Conservation (phyloP, 2,329 filamentous ascomycete genomes). For the Cadophora gregata region DNA sequence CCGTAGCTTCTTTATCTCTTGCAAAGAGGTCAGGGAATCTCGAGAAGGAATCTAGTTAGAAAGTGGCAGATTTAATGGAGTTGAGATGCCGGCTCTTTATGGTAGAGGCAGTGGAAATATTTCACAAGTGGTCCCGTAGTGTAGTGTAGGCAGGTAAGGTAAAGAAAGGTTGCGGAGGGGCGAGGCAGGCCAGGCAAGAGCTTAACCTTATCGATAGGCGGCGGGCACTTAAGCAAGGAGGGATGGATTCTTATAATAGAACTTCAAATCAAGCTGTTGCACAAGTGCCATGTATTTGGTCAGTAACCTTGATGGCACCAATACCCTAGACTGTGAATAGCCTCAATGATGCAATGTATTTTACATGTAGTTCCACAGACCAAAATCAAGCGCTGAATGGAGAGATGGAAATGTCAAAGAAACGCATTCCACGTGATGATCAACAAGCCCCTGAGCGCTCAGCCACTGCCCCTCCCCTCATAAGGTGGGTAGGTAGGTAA, state of each 20-base stretch:
- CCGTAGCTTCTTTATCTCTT: background rate
- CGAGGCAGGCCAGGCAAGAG: constrained; percentile 11
- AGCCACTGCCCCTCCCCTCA: constrained; percentile 25
- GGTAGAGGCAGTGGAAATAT: background rate
- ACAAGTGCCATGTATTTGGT: background rate
- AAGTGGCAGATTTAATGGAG: background rate
- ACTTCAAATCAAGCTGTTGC: background rate
- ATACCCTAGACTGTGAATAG: background rate
- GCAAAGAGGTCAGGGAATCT: background rate
- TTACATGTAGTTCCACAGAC: background rate
- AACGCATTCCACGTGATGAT: constrained; percentile 15
- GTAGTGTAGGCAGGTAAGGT: too few species aligned
- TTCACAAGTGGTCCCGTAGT: too few species aligned
- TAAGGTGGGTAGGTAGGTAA: too few species aligned
- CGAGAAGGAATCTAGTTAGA: background rate
- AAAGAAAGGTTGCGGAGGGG: constrained; percentile 7
- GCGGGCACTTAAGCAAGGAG: background rate
- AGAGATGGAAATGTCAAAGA: too few species aligned
- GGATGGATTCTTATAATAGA: background rate
- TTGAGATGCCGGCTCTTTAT: background rate
- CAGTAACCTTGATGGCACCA: background rate
- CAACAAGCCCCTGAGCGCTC: constrained; percentile 18
- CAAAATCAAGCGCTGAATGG: background rate
- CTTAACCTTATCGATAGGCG: constrained; percentile 20
- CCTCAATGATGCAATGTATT: constrained; percentile 9